These are phyloP conservation scores for Phytophthora hybrid DNA, from an alignment of 352 stramenopile genomes.

Conservation along the genomic window DNA sequence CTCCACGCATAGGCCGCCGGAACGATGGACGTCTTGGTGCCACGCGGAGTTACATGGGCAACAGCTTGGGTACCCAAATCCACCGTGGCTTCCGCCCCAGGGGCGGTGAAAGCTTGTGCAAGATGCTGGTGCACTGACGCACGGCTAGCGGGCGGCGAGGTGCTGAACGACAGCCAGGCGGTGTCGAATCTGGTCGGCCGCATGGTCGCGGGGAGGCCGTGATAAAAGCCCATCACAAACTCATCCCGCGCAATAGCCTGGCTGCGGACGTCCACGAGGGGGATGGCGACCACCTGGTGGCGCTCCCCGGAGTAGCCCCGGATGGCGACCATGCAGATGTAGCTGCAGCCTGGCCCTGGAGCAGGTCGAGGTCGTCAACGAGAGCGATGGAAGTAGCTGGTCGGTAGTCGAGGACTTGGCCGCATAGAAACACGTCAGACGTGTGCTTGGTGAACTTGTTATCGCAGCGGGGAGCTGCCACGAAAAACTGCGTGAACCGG, in stretches of 20 bases:
- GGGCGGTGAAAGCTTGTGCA: too few species aligned
- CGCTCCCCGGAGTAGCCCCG: neutral
- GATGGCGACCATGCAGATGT: constrained; percentile 13
- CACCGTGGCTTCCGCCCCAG: too few species aligned
- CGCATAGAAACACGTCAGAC: constrained; percentile 4
- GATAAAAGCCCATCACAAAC: constrained; percentile 12
- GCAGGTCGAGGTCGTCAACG: constrained; percentile 12
- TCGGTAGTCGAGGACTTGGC: constrained; percentile 10
- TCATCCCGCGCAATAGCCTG: constrained; percentile 4
- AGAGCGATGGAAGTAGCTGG: constrained; percentile 3
- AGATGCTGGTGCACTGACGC: too few species aligned
- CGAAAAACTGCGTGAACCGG: constrained; percentile 12
- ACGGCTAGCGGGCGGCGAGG: too few species aligned
- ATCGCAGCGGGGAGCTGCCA: neutral
- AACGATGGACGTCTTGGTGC: too few species aligned
- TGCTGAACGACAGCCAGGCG: constrained; percentile 13
- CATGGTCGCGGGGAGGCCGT: neutral
- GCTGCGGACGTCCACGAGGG: neutral
- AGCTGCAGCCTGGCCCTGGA: neutral
- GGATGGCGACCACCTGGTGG: neutral
- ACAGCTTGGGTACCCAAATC: too few species aligned
- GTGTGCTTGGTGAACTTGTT: constrained; percentile 17
- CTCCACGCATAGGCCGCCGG: too few species aligned
- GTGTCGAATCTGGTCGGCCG: neutral
- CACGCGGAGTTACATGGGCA: too few species aligned